Evolutionary conservation across 2,329 filamentous ascomycete genomes (phyloP), one percentile per base, ranked within the genome.

Genomic region (Penicillium crustosum): DNA sequence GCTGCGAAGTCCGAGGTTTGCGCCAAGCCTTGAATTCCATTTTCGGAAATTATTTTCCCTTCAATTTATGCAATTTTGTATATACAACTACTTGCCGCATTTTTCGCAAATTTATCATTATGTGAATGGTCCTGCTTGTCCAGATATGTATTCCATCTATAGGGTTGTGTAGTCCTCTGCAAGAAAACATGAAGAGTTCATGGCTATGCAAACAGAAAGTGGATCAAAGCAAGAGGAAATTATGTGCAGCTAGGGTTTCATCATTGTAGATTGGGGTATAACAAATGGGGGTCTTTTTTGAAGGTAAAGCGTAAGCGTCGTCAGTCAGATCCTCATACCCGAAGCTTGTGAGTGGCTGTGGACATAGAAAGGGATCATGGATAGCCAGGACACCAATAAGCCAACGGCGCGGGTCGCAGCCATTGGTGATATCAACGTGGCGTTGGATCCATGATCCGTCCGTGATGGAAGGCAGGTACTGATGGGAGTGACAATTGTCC

Each of bases 241-340:
- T 67, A 66, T 67, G 64, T 67, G 61, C 64, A 66, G 55, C 25
- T 21, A 42, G 31, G 54, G 19, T 56, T 42, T 63, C 59, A 55
- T 67, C 61, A 64, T 64, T 61, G 60, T 63, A 55, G 63, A 57
- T 57, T 58, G 62, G 65, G 66, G 66, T 67, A 67, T 64, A 59
- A 63, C 53, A 60, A 39, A 59, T 58, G 61, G 58, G 53, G 61
- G 51, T 54, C 39, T 57, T 59, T 59, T 63, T 59, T 42, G 44
- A 56, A 55, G 56, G 49, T 53, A 49, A 58, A 58, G 57, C 54
- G 55, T 61, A 56, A 57, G 57, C 42, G 53, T 66, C 63, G 56
- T 66, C 57, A 60, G 56, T 64, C 59, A 53, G 54, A 58, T 53
- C 50, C 54, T 64, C 61, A 51, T 55, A 55, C 44, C 35, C 38